Conservation (phyloP, 768 basidiomycete genomes). For the Hydnum rufescens region DNA sequence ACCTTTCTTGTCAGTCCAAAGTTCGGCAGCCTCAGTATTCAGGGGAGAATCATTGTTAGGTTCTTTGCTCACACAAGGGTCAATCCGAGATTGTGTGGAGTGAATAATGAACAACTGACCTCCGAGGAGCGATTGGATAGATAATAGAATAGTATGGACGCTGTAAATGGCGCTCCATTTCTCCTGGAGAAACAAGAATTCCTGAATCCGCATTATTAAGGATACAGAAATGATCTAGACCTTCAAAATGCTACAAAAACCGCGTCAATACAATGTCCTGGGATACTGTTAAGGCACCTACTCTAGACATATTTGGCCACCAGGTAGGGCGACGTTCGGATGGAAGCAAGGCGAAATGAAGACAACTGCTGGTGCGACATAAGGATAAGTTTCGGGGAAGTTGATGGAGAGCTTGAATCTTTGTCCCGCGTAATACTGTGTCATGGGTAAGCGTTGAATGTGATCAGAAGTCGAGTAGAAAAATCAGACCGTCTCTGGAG, state of each 20-base stretch:
- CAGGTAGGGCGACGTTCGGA: constrained; percentile 66
- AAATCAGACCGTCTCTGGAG: constrained; percentile 39
- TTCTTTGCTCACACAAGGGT: constrained; percentile 26
- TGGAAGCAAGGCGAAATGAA: constrained; percentile 75
- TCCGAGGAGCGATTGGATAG: constrained; percentile 71
- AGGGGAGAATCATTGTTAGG: constrained; percentile 87
- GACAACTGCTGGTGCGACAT: constrained; percentile 64
- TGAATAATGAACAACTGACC: constrained; percentile 29
- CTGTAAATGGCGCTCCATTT: constrained; percentile 91
- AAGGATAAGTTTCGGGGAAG: constrained; percentile 80
- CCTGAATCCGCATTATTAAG: constrained; percentile 36
- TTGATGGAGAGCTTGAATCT: constrained; percentile 66
- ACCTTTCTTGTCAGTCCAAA: constrained; percentile 37
- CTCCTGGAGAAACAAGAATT: constrained; percentile 28
- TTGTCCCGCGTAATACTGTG: constrained; percentile 56
- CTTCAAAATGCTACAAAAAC: not conserved
- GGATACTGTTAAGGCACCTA: not conserved
- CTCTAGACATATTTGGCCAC: constrained; percentile 64
- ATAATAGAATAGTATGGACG: constrained; percentile 75
- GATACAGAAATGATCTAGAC: constrained; percentile 22
- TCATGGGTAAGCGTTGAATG: not conserved
- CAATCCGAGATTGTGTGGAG: not conserved
- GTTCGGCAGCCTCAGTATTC: constrained; percentile 64
- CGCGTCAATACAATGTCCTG: not conserved
- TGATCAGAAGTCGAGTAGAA: not conserved